A percentile compares a stretch with the other conserved stretches of the same genome.
phyloP scores from a whole-genome alignment of 2,329 filamentous ascomycete genomes.

The Corinectria fuckeliana region DNA sequence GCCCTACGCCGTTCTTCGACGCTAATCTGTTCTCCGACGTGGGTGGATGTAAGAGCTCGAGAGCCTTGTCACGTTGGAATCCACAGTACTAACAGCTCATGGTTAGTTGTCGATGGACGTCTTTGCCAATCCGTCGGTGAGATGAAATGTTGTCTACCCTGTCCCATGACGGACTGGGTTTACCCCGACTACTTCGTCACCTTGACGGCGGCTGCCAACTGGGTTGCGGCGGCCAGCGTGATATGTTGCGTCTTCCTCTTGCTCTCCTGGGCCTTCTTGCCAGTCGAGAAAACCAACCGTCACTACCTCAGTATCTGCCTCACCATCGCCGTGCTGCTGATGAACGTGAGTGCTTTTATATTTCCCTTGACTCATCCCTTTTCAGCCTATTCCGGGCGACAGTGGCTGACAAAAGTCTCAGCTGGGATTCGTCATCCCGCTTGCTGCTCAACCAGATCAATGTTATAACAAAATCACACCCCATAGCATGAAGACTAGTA shows the following conservation, averaged over 20 bases:
- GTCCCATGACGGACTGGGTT: conserved; percentile 82
- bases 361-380: not conserved
- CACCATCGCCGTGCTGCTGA: conserved; percentile 74
- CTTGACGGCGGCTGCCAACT: conserved; percentile 74
- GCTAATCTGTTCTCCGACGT: conserved; percentile 61
- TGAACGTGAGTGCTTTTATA: conserved; percentile 70
- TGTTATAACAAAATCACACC: conserved; percentile 93
- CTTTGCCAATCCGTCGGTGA: conserved; percentile 57
- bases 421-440: conserved; percentile 89
- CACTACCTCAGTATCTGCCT: conserved; percentile 94
- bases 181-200: conserved; percentile 66
- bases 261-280: conserved; percentile 78
- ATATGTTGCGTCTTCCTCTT: conserved; percentile 78
- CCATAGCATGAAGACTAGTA: conserved; percentile 84
- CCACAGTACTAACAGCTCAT: not conserved
- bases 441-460: conserved; percentile 78
- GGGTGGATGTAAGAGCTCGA: conserved; percentile 67
- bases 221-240: conserved; percentile 79
- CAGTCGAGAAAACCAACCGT: conserved; percentile 86
- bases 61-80: not conserved
- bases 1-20: conserved; percentile 74
- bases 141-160: conserved; percentile 83
- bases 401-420: conserved; percentile 46
- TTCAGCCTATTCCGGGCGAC: not conserved
- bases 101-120: conserved; percentile 63